Evolutionary conservation across 2,329 filamentous ascomycete genomes (phyloP), one percentile per base, ranked within the genome.

Genomic region (Fusarium annulatum): DNA sequence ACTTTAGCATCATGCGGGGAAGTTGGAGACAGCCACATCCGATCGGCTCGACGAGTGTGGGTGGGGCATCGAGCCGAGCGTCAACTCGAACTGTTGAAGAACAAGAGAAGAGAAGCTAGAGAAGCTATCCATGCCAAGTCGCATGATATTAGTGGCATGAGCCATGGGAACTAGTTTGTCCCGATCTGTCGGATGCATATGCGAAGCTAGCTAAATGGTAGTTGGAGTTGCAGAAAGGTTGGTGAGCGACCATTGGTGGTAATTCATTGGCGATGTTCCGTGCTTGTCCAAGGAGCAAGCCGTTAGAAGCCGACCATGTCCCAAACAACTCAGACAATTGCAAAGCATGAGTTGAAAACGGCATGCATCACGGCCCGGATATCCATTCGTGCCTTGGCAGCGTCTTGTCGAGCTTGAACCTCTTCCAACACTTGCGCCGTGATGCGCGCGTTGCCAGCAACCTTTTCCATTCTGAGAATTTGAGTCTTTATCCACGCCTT

Each of bases 331-430:
- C 67, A 80, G 42, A 89, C 84, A 66, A 89, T 88, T 3, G 87
- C 86, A 81, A 88, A 89, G 72, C 84, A 84, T 41, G 83, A 84
- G 73, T 87, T 84, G 73, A 88, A 89, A 46, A 86, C 83, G 33
- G 81, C 81, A 56, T 85, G 84, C 84, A 86, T 86, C 23, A 86
- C 82, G 2, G 83, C 81, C 28, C 84, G 81, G 52, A 86, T 85
- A 67, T 86, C 84, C 34, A 85, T 82, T 23, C 85, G 78, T 34
- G 79, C 72, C 67, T 82, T 84, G 60, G 78, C 72, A 9, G 79
- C 78, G 38, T 85, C 84, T 69, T 86, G 85, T 34, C 84, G 79
- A 10, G 80, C 80, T 74, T 86, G 84, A 7, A 86, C 83, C 75
- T 86, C 85, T 49, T 82, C 81, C 12, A 87, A 77, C 19, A 87